A percentile compares a stretch with the other conserved stretches of the same genome.
Conservation (phyloP, 2,329 filamentous ascomycete genomes). For the Stachybotrys echinatus region DNA sequence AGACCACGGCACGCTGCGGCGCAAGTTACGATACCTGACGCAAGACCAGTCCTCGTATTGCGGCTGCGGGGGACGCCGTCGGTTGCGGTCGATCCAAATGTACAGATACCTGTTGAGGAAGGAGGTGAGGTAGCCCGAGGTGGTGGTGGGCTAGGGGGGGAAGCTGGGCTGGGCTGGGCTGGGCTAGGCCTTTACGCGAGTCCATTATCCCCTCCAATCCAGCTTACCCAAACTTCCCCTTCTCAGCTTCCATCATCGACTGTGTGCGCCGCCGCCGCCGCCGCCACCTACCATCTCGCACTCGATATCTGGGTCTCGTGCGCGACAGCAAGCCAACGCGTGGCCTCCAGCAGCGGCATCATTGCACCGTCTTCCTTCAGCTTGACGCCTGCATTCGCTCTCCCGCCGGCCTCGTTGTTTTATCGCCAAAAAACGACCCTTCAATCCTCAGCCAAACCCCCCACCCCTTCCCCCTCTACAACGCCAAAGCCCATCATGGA, state of each 20-base stretch:
- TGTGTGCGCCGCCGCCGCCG: background rate
- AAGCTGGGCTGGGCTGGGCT: no score
- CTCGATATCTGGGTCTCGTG: background rate
- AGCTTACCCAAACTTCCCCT: background rate
- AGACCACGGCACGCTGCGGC: background rate
- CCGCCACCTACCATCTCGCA: background rate
- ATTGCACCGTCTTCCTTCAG: background rate
- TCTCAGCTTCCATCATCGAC: background rate
- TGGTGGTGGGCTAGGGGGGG: no score
- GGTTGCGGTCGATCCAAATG: background rate
- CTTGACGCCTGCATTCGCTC: background rate
- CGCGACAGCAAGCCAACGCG: background rate
- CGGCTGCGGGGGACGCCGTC: no score
- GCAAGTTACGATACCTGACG: background rate
- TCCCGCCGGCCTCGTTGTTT: background rate
- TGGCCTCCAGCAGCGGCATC: background rate
- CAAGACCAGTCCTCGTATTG: no score
- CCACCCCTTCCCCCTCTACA: constrained; percentile 11
- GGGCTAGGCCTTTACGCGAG: background rate
- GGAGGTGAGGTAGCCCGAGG: background rate
- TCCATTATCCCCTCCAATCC: background rate
- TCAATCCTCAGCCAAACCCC: constrained; percentile 2
- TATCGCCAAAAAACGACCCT: background rate
- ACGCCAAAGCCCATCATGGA: constrained; percentile 38
- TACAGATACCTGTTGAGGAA: background rate